These are phyloP conservation scores for Termitomyces titanicus DNA, from an alignment of 768 basidiomycete species.

Conservation along the genomic window DNA sequence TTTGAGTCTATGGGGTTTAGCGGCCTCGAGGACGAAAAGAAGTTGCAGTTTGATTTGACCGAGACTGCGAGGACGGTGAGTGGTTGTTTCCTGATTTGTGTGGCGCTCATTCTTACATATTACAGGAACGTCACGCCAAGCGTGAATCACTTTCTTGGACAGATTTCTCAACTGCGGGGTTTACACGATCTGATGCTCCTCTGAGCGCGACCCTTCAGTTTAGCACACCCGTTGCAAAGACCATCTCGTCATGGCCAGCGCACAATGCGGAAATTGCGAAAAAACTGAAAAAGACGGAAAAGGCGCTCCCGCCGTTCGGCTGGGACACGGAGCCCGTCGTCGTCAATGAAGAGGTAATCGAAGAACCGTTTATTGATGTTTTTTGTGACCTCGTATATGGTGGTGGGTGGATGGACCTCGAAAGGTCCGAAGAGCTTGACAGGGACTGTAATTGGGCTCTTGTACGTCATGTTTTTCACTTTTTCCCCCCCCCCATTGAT, in stretches of 20 bases:
- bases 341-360: constrained; percentile 77
- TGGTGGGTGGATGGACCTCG: constrained; percentile 80
- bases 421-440: constrained; percentile 70
- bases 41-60: constrained; percentile 89
- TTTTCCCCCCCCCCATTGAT: not conserved
- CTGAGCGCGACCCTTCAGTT: constrained; percentile 84
- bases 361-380: constrained; percentile 87
- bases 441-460: constrained; percentile 91
- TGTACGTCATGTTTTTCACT: constrained; percentile 43
- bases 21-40: constrained; percentile 53
- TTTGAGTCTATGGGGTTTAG: constrained; percentile 86
- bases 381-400: constrained; percentile 82
- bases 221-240: constrained; percentile 40
- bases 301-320: constrained; percentile 78
- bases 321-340: constrained; percentile 89
- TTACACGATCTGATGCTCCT: constrained; percentile 73
- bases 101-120: not conserved
- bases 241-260: constrained; percentile 69
- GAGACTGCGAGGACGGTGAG: constrained; percentile 74
- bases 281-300: constrained; percentile 84
- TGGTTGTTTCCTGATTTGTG: not conserved
- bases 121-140: constrained; percentile 70
- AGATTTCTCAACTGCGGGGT: constrained; percentile 83
- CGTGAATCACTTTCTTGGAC: constrained; percentile 87
- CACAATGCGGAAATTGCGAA: constrained; percentile 69